phyloP scores from a whole-genome alignment of 306 rosid genomes.

The Trifolium fragiferum region DNA sequence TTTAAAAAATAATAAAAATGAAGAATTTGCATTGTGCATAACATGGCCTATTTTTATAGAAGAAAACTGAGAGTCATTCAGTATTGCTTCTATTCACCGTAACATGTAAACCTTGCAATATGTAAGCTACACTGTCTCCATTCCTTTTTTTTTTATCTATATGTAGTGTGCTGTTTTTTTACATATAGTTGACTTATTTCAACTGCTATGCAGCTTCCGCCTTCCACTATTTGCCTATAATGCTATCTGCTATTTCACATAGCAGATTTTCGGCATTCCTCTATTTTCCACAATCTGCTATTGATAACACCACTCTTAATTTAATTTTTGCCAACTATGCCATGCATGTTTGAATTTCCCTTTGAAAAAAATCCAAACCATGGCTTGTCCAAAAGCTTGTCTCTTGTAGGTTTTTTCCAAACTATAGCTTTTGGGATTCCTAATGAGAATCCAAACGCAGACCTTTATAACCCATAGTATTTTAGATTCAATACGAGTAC shows the following conservation, averaged over 20 bases:
- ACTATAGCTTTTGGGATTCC: background rate
- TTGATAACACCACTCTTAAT: background rate
- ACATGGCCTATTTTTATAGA: background rate
- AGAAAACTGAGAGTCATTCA: background rate
- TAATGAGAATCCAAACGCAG: constrained; percentile 2
- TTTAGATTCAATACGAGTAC: constrained; percentile 2
- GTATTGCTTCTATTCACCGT: background rate
- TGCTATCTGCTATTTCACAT: background rate
- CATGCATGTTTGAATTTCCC: constrained; percentile 3
- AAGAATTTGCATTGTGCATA: background rate
- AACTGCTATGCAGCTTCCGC: background rate
- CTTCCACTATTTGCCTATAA: background rate
- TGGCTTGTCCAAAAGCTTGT: background rate
- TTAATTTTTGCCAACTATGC: background rate
- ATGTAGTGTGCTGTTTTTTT: background rate
- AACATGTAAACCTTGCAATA: background rate
- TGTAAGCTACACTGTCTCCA: background rate
- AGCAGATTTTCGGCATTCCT: background rate
- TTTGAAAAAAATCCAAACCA: background rate
- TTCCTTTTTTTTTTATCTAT: background rate
- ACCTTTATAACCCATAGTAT: background rate
- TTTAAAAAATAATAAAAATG: background rate
- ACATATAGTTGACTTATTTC: background rate
- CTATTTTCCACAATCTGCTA: background rate
- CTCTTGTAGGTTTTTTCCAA: background rate